A percentile compares a stretch with the other conserved stretches of the same genome.
phyloP scores from a whole-genome alignment of 768 basidiomycete species.

The Suillus sp. region DNA sequence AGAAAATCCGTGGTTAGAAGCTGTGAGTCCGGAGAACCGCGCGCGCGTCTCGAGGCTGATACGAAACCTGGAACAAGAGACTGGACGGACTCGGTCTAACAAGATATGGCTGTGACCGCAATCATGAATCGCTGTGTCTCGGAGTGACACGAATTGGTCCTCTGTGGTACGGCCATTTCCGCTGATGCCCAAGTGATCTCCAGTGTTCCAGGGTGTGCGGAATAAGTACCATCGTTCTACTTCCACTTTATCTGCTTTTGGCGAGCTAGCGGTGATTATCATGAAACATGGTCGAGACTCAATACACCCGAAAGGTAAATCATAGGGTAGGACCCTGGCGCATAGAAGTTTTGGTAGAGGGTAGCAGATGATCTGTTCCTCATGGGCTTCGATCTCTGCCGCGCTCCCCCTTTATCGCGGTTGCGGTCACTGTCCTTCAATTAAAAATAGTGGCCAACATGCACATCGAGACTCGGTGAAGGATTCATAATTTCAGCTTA shows the following conservation, averaged over 20 bases:
- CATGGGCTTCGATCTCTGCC: neutral
- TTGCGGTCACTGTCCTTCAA: neutral
- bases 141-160: neutral
- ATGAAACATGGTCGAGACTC: neutral
- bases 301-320: neutral
- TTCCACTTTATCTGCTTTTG: neutral
- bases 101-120: neutral
- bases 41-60: neutral
- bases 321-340: neutral
- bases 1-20: neutral
- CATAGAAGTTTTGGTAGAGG: neutral
- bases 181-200: neutral
- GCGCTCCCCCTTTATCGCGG: neutral
- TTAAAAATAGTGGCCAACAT: neutral
- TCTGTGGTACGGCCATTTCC: neutral
- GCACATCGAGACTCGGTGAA: neutral
- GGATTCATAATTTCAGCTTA: neutral
- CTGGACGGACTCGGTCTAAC: neutral
- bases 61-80: neutral
- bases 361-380: neutral
- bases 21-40: neutral
- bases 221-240: neutral
- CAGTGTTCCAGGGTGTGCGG: neutral
- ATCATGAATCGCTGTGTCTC: neutral
- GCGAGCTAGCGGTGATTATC: neutral